A percentile compares a stretch with the other conserved stretches of the same genome.
phyloP scores from a whole-genome alignment of 768 basidiomycete genomes.

The Auriscalpium orientale region DNA sequence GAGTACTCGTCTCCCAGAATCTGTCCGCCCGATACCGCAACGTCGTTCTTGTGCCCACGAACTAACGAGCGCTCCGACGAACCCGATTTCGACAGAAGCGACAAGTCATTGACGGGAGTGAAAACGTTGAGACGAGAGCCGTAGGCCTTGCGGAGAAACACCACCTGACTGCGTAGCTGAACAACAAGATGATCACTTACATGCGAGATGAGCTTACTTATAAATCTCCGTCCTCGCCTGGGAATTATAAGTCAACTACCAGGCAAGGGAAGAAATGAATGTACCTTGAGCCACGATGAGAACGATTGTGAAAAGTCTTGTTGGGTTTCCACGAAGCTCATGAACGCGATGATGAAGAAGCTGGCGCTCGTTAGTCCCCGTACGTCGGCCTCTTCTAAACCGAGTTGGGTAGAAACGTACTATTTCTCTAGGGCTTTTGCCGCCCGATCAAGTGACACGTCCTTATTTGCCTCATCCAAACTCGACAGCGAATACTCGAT shows the following conservation, averaged over 20 bases:
- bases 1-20: slow-evolving; percentile 94
- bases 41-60: slow-evolving; percentile 66
- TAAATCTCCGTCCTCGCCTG: slow-evolving; percentile 83
- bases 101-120: slow-evolving; percentile 84
- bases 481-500: slow-evolving; percentile 80
- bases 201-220: slow-evolving; percentile 51
- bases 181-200: not conserved
- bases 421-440: slow-evolving; percentile 82
- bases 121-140: slow-evolving; percentile 86
- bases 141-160: slow-evolving; percentile 72
- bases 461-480: slow-evolving; percentile 47
- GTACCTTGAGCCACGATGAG: slow-evolving; percentile 79
- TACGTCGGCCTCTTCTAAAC: not conserved
- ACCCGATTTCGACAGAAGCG: slow-evolving; percentile 65
- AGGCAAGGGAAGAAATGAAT: slow-evolving; percentile 8
- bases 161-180: slow-evolving; percentile 58
- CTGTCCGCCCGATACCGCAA: slow-evolving; percentile 71
- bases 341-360: slow-evolving; percentile 93
- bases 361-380: slow-evolving; percentile 29
- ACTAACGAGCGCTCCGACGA: slow-evolving; percentile 48
- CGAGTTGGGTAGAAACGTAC: slow-evolving; percentile 34
- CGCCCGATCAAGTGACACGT: slow-evolving; percentile 55
- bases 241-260: not conserved
- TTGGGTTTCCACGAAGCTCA: slow-evolving; percentile 72
- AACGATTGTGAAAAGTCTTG: slow-evolving; percentile 61